These are phyloP conservation scores for Podaxis pistillaris DNA, from an alignment of 768 basidiomycete species.

Conservation along the genomic window DNA sequence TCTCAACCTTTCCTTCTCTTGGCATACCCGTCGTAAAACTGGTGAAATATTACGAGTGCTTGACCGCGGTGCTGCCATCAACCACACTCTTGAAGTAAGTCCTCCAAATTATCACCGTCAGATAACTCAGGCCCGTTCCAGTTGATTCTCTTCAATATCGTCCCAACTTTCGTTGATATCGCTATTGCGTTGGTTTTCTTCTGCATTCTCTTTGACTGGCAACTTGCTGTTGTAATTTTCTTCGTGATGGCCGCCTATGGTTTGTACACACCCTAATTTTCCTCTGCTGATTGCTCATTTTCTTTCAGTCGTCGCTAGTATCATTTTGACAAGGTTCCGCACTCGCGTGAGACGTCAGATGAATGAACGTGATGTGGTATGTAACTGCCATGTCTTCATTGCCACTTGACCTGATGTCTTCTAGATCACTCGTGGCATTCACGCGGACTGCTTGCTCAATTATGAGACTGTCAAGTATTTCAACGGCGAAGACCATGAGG, in stretches of 20 bases:
- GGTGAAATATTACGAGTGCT: constrained; percentile 83
- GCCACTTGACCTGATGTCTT: constrained; percentile 1
- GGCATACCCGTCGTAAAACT: constrained; percentile 80
- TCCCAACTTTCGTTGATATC: constrained; percentile 83
- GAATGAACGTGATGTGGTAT: constrained; percentile 78
- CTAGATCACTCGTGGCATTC: constrained; percentile 76
- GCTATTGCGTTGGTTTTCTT: constrained; percentile 70
- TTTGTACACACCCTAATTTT: constrained; percentile 28
- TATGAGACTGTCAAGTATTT: constrained; percentile 91
- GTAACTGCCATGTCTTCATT: constrained; percentile 21
- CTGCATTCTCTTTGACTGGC: constrained; percentile 60
- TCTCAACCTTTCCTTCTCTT: constrained; percentile 81
- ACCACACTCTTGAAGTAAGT: constrained; percentile 69
- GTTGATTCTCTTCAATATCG: constrained; percentile 79
- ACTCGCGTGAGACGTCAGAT: constrained; percentile 74
- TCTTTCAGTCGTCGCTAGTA: constrained; percentile 46
- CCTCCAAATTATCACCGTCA: neutral
- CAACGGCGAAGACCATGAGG: constrained; percentile 81
- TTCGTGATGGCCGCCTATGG: constrained; percentile 74
- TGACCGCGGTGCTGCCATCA: constrained; percentile 84
- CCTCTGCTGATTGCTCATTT: constrained; percentile 44
- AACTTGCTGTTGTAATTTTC: constrained; percentile 64
- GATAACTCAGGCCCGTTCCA: constrained; percentile 25
- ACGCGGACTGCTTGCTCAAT: constrained; percentile 77
- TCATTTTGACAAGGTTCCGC: constrained; percentile 68